phyloP scores from a whole-genome alignment of 805 yeast genomes.

The Candida maltosa region DNA sequence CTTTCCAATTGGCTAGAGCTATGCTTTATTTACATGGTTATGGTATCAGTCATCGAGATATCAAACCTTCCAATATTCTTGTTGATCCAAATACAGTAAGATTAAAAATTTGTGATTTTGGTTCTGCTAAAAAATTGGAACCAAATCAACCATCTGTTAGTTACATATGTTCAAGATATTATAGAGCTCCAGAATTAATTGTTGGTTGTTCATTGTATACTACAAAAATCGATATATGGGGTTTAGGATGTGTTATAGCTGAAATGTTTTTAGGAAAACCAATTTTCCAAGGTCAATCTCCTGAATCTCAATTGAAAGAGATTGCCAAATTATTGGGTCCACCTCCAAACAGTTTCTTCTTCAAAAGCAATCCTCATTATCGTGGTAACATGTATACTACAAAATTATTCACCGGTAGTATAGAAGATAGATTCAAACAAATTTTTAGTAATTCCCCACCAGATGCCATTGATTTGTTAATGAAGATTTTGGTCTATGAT shows the following conservation, averaged over 20 bases:
- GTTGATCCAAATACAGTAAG: constrained; percentile 67
- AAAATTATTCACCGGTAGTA: constrained; percentile 55
- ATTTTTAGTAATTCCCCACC: constrained; percentile 68
- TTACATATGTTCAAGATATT: constrained; percentile 92
- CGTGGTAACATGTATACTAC: constrained; percentile 71
- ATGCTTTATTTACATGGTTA: constrained; percentile 79
- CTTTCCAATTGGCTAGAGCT: constrained; percentile 78
- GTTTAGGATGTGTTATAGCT: constrained; percentile 93
- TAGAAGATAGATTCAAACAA: constrained; percentile 48
- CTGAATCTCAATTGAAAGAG: constrained; percentile 83
- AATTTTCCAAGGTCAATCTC: constrained; percentile 91
- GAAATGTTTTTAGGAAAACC: constrained; percentile 92
- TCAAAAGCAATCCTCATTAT: constrained; percentile 71
- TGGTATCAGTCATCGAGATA: constrained; percentile 80
- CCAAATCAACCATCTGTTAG: constrained; percentile 85
- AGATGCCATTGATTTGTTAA: constrained; percentile 80
- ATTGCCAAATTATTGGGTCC: constrained; percentile 89
- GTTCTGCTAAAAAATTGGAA: constrained; percentile 78
- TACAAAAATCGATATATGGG: constrained; percentile 95
- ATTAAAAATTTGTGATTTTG: constrained; percentile 80
- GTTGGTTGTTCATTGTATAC: constrained; percentile 87
- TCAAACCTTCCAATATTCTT: constrained; percentile 77
- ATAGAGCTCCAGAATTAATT: constrained; percentile 93
- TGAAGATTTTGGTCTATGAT: constrained; percentile 81
- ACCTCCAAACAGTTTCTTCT: constrained; percentile 67